A percentile compares a stretch with the other conserved stretches of the same genome.
These are phyloP conservation scores for Aureobasidium sp. DNA, from an alignment of 2,329 filamentous ascomycete genomes.

Conservation along the genomic window DNA sequence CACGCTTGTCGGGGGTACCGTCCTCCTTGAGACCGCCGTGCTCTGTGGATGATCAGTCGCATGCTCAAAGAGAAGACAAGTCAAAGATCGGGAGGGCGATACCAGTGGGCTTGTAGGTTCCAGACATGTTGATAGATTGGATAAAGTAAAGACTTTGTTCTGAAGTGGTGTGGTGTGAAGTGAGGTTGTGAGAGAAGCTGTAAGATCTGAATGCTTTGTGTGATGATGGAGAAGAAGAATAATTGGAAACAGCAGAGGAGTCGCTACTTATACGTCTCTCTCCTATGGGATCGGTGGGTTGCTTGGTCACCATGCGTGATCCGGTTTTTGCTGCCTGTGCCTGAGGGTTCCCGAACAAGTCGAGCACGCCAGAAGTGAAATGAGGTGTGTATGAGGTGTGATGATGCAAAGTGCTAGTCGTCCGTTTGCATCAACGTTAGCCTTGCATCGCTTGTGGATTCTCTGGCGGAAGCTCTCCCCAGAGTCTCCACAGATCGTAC, in stretches of 20 bases:
- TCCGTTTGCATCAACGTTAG: background rate
- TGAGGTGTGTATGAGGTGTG: background rate
- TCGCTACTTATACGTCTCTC: constrained; percentile 13
- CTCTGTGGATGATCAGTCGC: constrained; percentile 26
- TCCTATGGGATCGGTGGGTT: too few species aligned
- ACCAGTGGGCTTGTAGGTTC: constrained; percentile 32
- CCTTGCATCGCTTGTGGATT: too few species aligned
- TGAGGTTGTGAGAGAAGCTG: constrained; percentile 14
- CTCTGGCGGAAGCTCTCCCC: constrained; percentile 5
- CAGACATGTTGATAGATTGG: constrained; percentile 26
- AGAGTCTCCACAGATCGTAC: constrained; percentile 8
- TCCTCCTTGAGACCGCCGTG: constrained; percentile 39
- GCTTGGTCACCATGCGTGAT: background rate
- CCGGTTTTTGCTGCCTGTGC: background rate
- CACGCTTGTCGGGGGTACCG: constrained; percentile 36
- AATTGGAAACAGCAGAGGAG: constrained; percentile 3
- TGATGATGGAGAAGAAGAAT: constrained; percentile 4
- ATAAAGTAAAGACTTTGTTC: constrained; percentile 15
- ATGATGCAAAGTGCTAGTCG: constrained; percentile 2
- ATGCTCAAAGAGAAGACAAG: too few species aligned
- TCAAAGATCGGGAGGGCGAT: background rate
- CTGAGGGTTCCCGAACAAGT: too few species aligned
- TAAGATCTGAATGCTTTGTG: background rate
- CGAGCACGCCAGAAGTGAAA: too few species aligned
- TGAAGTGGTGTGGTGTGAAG: constrained; percentile 13